Percentiles rank a stretch among this genome's conserved stretches.
phyloP scores from a whole-genome alignment of 2,329 filamentous ascomycete species.

The Ceratocystis cacaofunesta region DNA sequence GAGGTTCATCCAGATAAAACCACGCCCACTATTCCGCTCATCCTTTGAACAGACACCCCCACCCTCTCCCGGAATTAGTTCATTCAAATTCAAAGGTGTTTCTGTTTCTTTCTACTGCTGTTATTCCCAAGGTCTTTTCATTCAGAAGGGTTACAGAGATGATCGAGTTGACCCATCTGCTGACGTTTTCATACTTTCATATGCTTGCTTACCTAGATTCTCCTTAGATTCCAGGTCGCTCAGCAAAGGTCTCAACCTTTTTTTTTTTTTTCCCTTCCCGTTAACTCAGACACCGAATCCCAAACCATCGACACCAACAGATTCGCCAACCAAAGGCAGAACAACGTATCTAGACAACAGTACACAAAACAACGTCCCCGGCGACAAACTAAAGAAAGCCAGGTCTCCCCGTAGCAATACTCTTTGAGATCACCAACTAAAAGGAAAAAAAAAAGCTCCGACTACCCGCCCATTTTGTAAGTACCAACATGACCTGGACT shows the following conservation, averaged over 20 bases:
- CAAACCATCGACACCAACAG: not conserved
- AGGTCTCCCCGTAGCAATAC: not conserved
- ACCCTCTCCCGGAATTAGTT: not conserved
- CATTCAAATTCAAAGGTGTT: not conserved
- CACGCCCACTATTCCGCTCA: not conserved
- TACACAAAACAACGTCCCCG: not conserved
- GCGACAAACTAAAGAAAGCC: not conserved
- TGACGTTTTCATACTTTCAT: not conserved
- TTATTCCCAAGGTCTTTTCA: not conserved
- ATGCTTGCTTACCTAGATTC: not conserved
- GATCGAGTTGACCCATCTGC: not conserved
- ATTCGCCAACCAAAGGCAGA: not conserved
- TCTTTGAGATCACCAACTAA: not conserved
- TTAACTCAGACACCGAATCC: constrained; percentile 1
- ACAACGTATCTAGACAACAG: not conserved
- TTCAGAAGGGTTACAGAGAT: not conserved
- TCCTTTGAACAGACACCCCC: not conserved
- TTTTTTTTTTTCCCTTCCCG: constrained; percentile 1
- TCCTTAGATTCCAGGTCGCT: not conserved
- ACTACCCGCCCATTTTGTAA: not conserved
- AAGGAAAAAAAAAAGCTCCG: not conserved
- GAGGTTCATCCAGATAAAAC: not conserved
- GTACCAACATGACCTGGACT: not conserved
- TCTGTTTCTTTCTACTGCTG: not conserved
- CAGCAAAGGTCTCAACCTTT: not conserved